Conservation (phyloP, 768 basidiomycete species). For the Sarcomyxa edulis region DNA sequence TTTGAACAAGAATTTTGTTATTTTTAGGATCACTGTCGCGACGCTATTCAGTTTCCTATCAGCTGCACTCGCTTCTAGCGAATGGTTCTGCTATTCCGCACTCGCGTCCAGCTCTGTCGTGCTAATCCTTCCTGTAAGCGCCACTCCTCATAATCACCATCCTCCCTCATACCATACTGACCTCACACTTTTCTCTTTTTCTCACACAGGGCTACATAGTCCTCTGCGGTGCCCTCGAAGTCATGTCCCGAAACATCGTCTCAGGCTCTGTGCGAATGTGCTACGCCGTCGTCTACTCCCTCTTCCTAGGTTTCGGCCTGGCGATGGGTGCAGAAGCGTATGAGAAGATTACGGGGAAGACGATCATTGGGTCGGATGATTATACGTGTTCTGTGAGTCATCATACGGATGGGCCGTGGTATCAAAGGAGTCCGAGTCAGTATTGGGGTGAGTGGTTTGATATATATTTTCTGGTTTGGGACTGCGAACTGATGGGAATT, state of each 20-base stretch:
- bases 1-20: slow-evolving; percentile 17
- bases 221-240: slow-evolving; percentile 68
- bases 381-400: slow-evolving; percentile 58
- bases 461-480: not conserved
- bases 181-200: slow-evolving; percentile 12
- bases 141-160: too few relatives aligned
- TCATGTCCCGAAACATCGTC: slow-evolving; percentile 77
- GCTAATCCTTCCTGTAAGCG: slow-evolving; percentile 74
- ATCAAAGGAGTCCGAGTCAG: slow-evolving; percentile 60
- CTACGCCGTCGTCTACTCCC: slow-evolving; percentile 75
- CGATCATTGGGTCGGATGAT: slow-evolving; percentile 49
- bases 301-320: slow-evolving; percentile 76
- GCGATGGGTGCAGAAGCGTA: slow-evolving; percentile 74
- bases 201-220: slow-evolving; percentile 75
- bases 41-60: slow-evolving; percentile 76
- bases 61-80: slow-evolving; percentile 64
- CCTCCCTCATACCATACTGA: not conserved
- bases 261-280: slow-evolving; percentile 81
- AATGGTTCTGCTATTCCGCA: slow-evolving; percentile 77
- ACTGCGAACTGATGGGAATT: not conserved
- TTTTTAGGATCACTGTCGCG: slow-evolving; percentile 66
- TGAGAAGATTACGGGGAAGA: slow-evolving; percentile 42
- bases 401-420: slow-evolving; percentile 60
- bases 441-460: slow-evolving; percentile 56
- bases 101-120: slow-evolving; percentile 74